Conservation (phyloP, 129 eudicot genomes). For the Tanacetum coccineum region DNA sequence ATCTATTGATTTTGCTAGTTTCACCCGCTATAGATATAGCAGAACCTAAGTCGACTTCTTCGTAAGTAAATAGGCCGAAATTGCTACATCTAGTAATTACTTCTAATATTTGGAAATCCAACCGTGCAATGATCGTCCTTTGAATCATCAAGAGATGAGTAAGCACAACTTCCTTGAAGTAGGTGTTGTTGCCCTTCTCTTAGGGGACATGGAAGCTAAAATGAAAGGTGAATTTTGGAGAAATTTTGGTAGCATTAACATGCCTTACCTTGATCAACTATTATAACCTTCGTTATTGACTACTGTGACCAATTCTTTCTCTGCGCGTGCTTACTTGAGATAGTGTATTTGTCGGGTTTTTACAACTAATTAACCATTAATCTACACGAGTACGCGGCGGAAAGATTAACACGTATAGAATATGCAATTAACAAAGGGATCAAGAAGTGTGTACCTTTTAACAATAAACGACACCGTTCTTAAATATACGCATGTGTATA, state of each 20-base stretch:
- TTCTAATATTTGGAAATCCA: too few relatives aligned
- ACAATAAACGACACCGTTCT: too few relatives aligned
- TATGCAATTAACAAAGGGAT: too few relatives aligned
- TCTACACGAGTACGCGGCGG: too few relatives aligned
- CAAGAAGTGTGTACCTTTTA: too few relatives aligned
- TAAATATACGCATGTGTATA: too few relatives aligned
- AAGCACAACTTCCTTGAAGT: slow-evolving; percentile 49
- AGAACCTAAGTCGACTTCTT: not conserved
- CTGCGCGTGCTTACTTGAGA: slow-evolving; percentile 91
- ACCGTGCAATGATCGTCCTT: too few relatives aligned
- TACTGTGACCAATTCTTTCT: slow-evolving; percentile 69
- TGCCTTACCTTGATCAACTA: slow-evolving; percentile 91
- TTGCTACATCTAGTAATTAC: not conserved
- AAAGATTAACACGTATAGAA: too few relatives aligned
- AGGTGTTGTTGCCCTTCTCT: slow-evolving; percentile 92
- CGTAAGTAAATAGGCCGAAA: not conserved
- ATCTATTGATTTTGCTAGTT: not conserved
- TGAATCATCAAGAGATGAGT: too few relatives aligned
- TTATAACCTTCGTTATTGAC: slow-evolving; percentile 89
- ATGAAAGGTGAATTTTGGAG: slow-evolving; percentile 85
- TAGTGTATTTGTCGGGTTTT: too few relatives aligned
- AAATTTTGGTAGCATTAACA: slow-evolving; percentile 75
- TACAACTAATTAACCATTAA: too few relatives aligned
- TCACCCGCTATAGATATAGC: not conserved
- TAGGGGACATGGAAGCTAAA: slow-evolving; percentile 94